These are phyloP conservation scores for Trichoderma asperellum DNA, from an alignment of 2,329 filamentous ascomycete genomes.

Conservation along the genomic window DNA sequence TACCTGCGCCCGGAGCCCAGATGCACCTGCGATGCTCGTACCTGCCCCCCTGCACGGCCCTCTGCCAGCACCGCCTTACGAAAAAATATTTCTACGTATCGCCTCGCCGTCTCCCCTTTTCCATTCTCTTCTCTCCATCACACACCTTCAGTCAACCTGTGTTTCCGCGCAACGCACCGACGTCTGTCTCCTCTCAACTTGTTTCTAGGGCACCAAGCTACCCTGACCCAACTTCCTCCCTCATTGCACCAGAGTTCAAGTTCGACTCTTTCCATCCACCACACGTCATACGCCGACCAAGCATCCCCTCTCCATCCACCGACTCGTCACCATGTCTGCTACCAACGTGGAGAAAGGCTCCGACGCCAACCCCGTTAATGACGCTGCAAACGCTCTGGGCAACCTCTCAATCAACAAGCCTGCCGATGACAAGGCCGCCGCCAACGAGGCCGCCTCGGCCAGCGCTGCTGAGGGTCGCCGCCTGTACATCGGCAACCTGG, in stretches of 20 bases:
- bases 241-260: slow-evolving; percentile 72
- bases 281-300: slow-evolving; percentile 53
- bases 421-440: slow-evolving; percentile 61
- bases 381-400: slow-evolving; percentile 74
- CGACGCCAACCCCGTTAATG: slow-evolving; percentile 67
- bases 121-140: slow-evolving; percentile 46
- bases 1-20: not conserved
- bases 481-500: slow-evolving; percentile 99
- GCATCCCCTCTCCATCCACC: slow-evolving; percentile 47
- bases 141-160: slow-evolving; percentile 50
- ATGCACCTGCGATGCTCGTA: slow-evolving; percentile 27
- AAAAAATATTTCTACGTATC: slow-evolving; percentile 50
- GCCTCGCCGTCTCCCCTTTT: slow-evolving; percentile 38
- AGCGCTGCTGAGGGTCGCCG: slow-evolving; percentile 98
- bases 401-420: slow-evolving; percentile 67
- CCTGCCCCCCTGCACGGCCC: slow-evolving; percentile 29
- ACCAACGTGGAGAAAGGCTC: slow-evolving; percentile 64
- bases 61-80: slow-evolving; percentile 28
- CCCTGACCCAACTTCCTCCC: slow-evolving; percentile 63
- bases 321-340: slow-evolving; percentile 78
- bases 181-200: slow-evolving; percentile 50
- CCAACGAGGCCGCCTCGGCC: slow-evolving; percentile 90
- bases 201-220: slow-evolving; percentile 88
- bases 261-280: slow-evolving; percentile 44
- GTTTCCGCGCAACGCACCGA: slow-evolving; percentile 54